Base-by-base conservation (phyloP, 768 basidiomycete genomes). In the Psilocybe subaeruginosa region DNA sequence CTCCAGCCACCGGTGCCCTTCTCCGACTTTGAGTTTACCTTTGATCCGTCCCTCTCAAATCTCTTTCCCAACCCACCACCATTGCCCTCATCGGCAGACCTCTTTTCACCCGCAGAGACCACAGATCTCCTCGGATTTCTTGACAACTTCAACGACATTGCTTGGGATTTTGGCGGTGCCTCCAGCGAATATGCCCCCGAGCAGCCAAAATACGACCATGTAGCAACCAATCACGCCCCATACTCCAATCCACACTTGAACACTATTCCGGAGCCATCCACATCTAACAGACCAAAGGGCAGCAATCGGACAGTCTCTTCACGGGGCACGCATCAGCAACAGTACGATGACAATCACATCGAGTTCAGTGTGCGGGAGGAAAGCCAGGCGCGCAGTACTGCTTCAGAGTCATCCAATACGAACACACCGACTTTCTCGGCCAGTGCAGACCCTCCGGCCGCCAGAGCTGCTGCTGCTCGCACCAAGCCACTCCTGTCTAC, bases 111-210 rank as follows among this genome's bases (percentile, higher is more conserved):
- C 0, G 82, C 87, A 62, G 92, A 94, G 74, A 90, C 90, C 4
- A 89, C 87, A 0, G 87, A 92, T 73, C 78, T 94, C 56, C 81
- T 93, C 62, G 88, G 89, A 58, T 94, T 94, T 72, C 85, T 94
- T 71, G 91, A 93, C 74, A 88, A 87, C 73, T 91, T 93, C 68
- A 82, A 79, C 68, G 88, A 78, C 53, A 72, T 80, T 67, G 75
- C 73, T 59, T 82, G 86, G 86, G 88, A 90, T 57, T 78, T 85
- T 61, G 39, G 54, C 39, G 79, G 82, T 29, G n/a, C 64, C 23
- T 47, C 62, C 17, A 61, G 63, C 54, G 64, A 78, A 1, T 66
- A 50, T 56, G 39, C 37, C n/a, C 46, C 45, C 37, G 80, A 81
- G n/a, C 71, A 72, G 29, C 12, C 64, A 16, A 65, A 58, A 33